phyloP scores from a whole-genome alignment of 257 asterid genomes.

The Primulina eburnea region DNA sequence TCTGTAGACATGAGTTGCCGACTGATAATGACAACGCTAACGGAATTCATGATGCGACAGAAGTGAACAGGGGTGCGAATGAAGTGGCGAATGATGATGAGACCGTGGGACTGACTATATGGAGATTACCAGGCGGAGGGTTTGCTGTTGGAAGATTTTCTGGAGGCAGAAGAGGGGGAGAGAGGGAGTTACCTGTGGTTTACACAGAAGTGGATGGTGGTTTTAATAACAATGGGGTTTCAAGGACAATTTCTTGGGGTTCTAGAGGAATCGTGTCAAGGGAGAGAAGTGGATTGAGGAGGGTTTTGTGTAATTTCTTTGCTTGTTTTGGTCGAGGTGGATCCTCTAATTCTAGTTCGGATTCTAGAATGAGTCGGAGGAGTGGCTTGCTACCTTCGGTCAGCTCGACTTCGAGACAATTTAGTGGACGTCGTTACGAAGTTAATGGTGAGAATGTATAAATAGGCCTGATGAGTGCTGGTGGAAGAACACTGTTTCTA shows the following conservation, averaged over 20 bases:
- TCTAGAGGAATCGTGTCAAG: slow-evolving; percentile 56
- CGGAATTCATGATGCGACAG: slow-evolving; percentile 24
- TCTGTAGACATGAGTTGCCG: slow-evolving; percentile 72
- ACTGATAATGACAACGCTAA: slow-evolving; percentile 36
- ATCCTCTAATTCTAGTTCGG: slow-evolving; percentile 48
- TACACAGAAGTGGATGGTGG: slow-evolving; percentile 94
- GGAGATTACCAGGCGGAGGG: slow-evolving; percentile 94
- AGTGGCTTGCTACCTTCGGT: slow-evolving; percentile 46
- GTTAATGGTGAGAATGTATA: slow-evolving; percentile 29
- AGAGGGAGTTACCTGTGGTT: slow-evolving; percentile 84
- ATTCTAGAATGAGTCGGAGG: slow-evolving; percentile 47
- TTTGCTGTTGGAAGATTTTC: slow-evolving; percentile 87
- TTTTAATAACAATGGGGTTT: slow-evolving; percentile 57
- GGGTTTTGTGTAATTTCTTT: slow-evolving; percentile 46
- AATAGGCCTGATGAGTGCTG: neutral
- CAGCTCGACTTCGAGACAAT: slow-evolving; percentile 45
- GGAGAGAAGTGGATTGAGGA: slow-evolving; percentile 57
- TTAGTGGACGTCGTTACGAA: slow-evolving; percentile 49
- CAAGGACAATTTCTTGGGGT: slow-evolving; percentile 76
- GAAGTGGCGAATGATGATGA: slow-evolving; percentile 49
- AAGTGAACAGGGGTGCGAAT: slow-evolving; percentile 32
- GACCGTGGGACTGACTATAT: slow-evolving; percentile 73
- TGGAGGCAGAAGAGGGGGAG: slow-evolving; percentile 80
- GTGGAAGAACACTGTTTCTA: neutral
- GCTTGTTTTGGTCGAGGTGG: slow-evolving; percentile 64